A percentile compares a stretch with the other conserved stretches of the same genome.
Evolutionary conservation across 1,284 basidiomycete species (phyloP).

Genomic region (Fomitopsis schrenkii): DNA sequence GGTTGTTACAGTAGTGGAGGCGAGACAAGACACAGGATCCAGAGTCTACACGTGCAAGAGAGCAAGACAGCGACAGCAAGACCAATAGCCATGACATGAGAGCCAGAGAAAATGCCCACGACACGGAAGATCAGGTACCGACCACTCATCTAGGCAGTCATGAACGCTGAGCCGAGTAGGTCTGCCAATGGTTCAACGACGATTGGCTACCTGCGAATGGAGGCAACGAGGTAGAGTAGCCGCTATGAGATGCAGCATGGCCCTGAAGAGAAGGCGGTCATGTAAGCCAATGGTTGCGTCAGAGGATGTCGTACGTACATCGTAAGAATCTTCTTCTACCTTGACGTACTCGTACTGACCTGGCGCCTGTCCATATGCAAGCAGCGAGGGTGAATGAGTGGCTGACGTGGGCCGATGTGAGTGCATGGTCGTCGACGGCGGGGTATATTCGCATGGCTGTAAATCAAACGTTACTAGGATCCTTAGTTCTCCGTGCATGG

Average conservation of each 20-base stretch:
- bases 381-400: constrained; percentile 15
- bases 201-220: constrained; percentile 19
- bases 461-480: constrained; percentile 45
- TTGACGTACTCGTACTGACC: constrained; percentile 32
- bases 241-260: constrained; percentile 23
- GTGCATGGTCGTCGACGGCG: constrained; percentile 14
- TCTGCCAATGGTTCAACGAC: constrained; percentile 53
- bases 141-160: constrained; percentile 1
- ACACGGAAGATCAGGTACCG: neutral
- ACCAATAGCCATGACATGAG: neutral
- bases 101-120: neutral
- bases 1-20: neutral
- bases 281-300: constrained; percentile 8
- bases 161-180: constrained; percentile 57
- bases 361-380: constrained; percentile 24
- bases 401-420: constrained; percentile 19
- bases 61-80: constrained; percentile 1
- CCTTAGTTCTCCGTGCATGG: constrained; percentile 30
- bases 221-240: constrained; percentile 23
- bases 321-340: constrained; percentile 64
- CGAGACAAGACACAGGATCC: neutral
- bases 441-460: constrained; percentile 57
- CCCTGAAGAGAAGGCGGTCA: constrained; percentile 6
- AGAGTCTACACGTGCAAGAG: neutral
- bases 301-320: constrained; percentile 34